Base-by-base conservation (phyloP, 306 rosid species). In the Vicia faba region DNA sequence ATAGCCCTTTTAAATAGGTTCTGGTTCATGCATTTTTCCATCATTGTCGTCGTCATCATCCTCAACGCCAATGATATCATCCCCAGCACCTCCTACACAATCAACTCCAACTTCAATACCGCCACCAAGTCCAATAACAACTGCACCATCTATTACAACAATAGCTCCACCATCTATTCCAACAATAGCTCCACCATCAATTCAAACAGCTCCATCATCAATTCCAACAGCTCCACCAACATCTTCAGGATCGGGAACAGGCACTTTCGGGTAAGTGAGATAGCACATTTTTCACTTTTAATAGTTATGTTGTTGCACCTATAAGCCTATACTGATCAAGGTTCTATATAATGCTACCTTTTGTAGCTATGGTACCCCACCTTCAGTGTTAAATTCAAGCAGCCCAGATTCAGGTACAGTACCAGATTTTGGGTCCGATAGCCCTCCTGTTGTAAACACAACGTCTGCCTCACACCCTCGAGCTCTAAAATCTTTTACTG, bases 341-440 rank as follows among this genome's bases (percentile, higher is more conserved):
- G 26, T 55, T 12, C 38, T 70, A 8, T 14, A 63, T 64, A 20
- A 63, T 35, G 36, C 40, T 38, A n/a, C 45, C 8, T 65, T 77
- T 72, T 83, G 79, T 84, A 87, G 96, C 58, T 85, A 81, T 61
- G 86, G 85, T 33, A 53, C 82, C 12, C 95, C 95, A 11, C 95
- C 96, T 78, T 58, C 89, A 19, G 89, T 82, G 28, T 70, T 85
- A 19, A 90, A 85, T 60, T 76, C 88, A 66, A 87, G 87, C 86
- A 81, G 57, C 78, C 85, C 95, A 29, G 70, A 81, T 3, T 79
- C 89, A 50, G 88, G 88, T 60, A 61, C 58, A 50, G 78, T 75
- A 70, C 85, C 95, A 11, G 82, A 8, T 20, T 76, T 82, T 25
- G 93, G 88, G 13, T 60, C 48, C 0, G 82, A 78, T 6, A 77